Conservation (phyloP, 495 filamentous ascomycete genomes). For the Choiromyces venosus region DNA sequence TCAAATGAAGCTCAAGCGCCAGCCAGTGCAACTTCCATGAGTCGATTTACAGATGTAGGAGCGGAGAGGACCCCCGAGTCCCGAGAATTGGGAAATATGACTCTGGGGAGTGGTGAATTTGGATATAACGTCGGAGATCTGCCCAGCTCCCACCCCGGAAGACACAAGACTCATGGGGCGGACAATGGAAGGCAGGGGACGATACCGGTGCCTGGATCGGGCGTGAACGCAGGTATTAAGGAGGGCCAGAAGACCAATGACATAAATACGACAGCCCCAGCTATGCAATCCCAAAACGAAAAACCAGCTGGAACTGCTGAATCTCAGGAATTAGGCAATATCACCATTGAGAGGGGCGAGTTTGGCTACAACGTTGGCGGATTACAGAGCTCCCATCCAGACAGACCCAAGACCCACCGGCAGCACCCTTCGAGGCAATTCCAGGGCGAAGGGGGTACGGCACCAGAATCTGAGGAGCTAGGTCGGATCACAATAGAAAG, state of each 20-base stretch:
- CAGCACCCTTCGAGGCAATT: neutral
- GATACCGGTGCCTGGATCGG: neutral
- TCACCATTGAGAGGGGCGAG: neutral
- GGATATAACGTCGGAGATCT: slow-evolving; percentile 6
- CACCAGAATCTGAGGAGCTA: slow-evolving; percentile 8
- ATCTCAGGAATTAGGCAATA: slow-evolving; percentile 8
- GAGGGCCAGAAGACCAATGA: neutral
- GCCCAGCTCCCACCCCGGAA: neutral
- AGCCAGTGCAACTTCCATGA: neutral
- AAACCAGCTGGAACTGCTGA: slow-evolving; percentile 10
- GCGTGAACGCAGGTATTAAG: neutral
- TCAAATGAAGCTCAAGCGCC: neutral
- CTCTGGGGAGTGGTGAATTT: neutral
- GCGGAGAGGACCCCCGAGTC: neutral
- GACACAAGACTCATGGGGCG: neutral
- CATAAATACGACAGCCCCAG: neutral
- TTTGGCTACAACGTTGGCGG: slow-evolving; percentile 25
- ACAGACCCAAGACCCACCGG: neutral
- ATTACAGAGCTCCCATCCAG: neutral
- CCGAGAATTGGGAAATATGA: neutral
- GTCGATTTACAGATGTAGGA: neutral
- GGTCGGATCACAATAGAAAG: slow-evolving; percentile 1
- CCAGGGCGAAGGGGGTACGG: neutral
- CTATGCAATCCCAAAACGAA: neutral
- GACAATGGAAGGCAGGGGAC: neutral